Percentiles rank a stretch among this genome's conserved stretches.
Evolutionary conservation across 1,284 basidiomycete species (phyloP).

Genomic region (Cutaneotrichosporon sp.): DNA sequence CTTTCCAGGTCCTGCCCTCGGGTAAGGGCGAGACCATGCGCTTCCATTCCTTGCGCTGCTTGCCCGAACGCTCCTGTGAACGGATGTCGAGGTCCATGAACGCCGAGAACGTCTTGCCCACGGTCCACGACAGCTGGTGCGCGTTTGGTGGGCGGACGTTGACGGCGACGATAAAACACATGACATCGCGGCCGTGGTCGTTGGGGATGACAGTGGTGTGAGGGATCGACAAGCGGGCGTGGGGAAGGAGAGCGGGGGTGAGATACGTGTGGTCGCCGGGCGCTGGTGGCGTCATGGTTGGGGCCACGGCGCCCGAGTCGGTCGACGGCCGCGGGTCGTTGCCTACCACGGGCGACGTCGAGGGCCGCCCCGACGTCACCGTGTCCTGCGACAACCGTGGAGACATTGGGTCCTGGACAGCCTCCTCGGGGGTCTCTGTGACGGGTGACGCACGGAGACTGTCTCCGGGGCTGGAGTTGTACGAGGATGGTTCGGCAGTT

Average conservation of each 20-base stretch:
- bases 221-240: constrained; percentile 41
- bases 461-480: constrained; percentile 10
- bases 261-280: constrained; percentile 21
- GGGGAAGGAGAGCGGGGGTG: constrained; percentile 36
- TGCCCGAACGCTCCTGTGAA: constrained; percentile 57
- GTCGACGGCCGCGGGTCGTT: constrained; percentile 8
- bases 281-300: constrained; percentile 5
- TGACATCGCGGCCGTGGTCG: constrained; percentile 41
- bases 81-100: constrained; percentile 71
- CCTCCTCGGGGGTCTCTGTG: constrained; percentile 12
- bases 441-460: constrained; percentile 16
- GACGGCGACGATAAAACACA: constrained; percentile 45
- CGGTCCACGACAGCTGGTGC: constrained; percentile 65
- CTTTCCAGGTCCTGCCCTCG: constrained; percentile 89
- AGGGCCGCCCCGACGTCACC: constrained; percentile 11
- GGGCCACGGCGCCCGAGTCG: constrained; percentile 5
- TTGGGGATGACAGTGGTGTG: constrained; percentile 45
- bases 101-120: constrained; percentile 91
- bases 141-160: constrained; percentile 38
- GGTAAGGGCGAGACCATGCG: constrained; percentile 74
- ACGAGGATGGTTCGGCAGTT: not conserved
- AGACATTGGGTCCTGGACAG: not conserved
- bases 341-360: constrained; percentile 2
- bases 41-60: constrained; percentile 60
- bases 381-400: constrained; percentile 25